A percentile compares a stretch with the other conserved stretches of the same genome.
Evolutionary conservation across 1,139 yeast genomes (phyloP).

Genomic region (Suhomyces coccinellae): DNA sequence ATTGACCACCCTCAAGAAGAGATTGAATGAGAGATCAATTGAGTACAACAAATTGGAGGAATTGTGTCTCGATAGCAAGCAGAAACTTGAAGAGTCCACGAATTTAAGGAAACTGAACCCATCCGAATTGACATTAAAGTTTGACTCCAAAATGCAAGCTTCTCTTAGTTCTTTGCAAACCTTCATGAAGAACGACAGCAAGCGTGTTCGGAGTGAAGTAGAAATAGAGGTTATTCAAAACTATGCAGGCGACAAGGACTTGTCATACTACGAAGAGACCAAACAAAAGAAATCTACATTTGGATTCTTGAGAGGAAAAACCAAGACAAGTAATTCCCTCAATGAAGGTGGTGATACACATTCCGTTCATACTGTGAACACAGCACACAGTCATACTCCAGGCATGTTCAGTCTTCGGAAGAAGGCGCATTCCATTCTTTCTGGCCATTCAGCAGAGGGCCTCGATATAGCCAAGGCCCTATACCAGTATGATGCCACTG

Average conservation of each 20-base stretch:
- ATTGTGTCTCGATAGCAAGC: constrained; percentile 49
- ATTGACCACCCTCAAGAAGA: constrained; percentile 61
- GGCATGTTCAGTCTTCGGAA: constrained; percentile 43
- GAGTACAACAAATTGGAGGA: constrained; percentile 47
- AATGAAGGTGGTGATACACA: constrained; percentile 25
- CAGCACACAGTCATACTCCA: constrained; percentile 28
- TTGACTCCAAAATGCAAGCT: constrained; percentile 55
- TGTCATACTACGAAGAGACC: constrained; percentile 49
- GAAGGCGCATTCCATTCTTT: constrained; percentile 28
- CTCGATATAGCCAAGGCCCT: constrained; percentile 49
- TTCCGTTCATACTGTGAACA: constrained; percentile 36
- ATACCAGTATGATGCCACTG: constrained; percentile 68
- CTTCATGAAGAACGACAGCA: constrained; percentile 73
- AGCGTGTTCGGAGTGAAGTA: constrained; percentile 74
- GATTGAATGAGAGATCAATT: constrained; percentile 51
- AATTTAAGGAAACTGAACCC: constrained; percentile 34
- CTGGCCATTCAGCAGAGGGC: constrained; percentile 20
- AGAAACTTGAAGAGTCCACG: constrained; percentile 51
- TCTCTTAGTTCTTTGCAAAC: constrained; percentile 58
- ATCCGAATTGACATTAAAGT: constrained; percentile 41
- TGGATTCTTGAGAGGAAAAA: constrained; percentile 47
- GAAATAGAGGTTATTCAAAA: constrained; percentile 87
- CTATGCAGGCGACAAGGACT: constrained; percentile 76
- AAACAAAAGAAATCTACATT: constrained; percentile 53
- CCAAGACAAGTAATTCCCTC: constrained; percentile 11